phyloP scores from a whole-genome alignment of 2,329 filamentous ascomycete species.

The Monascus ruber region DNA sequence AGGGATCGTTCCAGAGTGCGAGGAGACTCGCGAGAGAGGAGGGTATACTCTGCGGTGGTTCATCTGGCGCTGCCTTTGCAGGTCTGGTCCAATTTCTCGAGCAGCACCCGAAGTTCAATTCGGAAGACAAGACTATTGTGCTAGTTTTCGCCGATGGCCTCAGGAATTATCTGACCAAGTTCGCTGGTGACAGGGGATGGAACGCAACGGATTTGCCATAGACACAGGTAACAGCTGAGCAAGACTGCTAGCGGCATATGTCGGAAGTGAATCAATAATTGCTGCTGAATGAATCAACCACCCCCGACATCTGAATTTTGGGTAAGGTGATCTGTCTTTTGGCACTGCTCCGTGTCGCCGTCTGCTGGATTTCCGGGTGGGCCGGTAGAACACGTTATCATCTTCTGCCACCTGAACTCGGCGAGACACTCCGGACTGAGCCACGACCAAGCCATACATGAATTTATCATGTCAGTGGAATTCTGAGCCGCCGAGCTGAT shows the following conservation, averaged over 20 bases:
- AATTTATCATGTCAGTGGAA: no score
- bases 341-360: no score
- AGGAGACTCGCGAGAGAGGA: slow-evolving; percentile 76
- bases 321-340: no score
- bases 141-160: slow-evolving; percentile 83
- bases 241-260: no score
- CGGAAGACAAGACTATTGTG: slow-evolving; percentile 70
- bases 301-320: no score
- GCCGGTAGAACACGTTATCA: no score
- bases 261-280: no score
- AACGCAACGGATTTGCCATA: slow-evolving; percentile 1
- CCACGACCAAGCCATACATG: slow-evolving; percentile 5
- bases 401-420: slow-evolving; percentile 15
- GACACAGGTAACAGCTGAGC: no score
- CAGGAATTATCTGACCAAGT: slow-evolving; percentile 84
- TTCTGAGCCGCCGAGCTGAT: not conserved
- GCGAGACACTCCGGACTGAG: slow-evolving; percentile 9
- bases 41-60: slow-evolving; percentile 79
- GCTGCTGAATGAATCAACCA: no score
- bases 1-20: slow-evolving; percentile 70
- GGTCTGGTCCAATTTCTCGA: slow-evolving; percentile 49
- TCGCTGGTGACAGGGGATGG: slow-evolving; percentile 74
- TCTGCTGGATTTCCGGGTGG: no score
- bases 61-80: slow-evolving; percentile 73
- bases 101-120: slow-evolving; percentile 56